Percentiles rank a stretch among this genome's conserved stretches.
phyloP scores from a whole-genome alignment of 108 stramenopile genomes.

The Epipyxis sp. region DNA sequence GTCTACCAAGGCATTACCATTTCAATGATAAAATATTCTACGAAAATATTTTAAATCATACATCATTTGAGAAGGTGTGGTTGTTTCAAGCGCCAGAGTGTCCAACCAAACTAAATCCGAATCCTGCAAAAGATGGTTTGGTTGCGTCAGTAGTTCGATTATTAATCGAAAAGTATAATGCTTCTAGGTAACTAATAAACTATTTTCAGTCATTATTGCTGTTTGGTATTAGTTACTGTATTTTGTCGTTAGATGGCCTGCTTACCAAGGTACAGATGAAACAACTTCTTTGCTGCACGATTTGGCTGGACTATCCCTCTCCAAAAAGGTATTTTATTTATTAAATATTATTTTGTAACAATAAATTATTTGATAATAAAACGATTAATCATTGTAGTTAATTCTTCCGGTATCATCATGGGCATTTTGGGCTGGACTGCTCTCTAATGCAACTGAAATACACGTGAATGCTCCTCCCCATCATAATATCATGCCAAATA shows the following conservation, averaged over 20 bases:
- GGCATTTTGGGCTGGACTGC: slow-evolving; percentile 27
- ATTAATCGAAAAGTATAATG: not conserved
- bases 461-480: slow-evolving; percentile 26
- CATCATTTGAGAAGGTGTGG: not conserved
- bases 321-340: slow-evolving; percentile 7
- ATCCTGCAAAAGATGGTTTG: not conserved
- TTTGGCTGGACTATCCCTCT: not conserved
- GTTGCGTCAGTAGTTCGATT: not conserved
- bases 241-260: slow-evolving; percentile 7
- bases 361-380: too few relatives aligned
- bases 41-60: not conserved
- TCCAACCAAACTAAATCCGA: not conserved
- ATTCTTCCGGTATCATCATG: slow-evolving; percentile 19
- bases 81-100: slow-evolving; percentile 7
- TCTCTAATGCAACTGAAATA: slow-evolving; percentile 27
- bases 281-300: slow-evolving; percentile 11
- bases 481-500: not conserved
- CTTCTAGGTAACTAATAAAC: not conserved
- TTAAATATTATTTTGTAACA: too few relatives aligned
- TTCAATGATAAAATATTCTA: not conserved
- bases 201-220: not conserved
- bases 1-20: slow-evolving; percentile 9
- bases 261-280: not conserved
- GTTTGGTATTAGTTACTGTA: not conserved
- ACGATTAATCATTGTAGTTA: not conserved